Evolutionary conservation across 2,329 filamentous ascomycete species (phyloP), one percentile per base, ranked within the genome.

Genomic region (Aspergillus cejpii): DNA sequence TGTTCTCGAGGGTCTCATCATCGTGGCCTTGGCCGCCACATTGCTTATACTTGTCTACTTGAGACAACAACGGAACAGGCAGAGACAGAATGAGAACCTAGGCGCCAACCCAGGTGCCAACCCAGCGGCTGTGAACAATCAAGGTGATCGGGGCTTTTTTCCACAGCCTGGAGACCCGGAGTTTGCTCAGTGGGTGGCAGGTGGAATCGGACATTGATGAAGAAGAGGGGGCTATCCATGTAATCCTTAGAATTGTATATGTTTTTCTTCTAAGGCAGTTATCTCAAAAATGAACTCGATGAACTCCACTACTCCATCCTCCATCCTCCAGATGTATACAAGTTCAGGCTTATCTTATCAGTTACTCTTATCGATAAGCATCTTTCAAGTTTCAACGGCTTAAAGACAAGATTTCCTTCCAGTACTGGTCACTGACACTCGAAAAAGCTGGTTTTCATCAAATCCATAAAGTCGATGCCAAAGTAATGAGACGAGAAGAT

Each of bases 41-140:
- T 74, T 97, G 43, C 80, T 85, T 0, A 79, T 86, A 41, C 72
- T 97, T 24, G 76, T 97, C 12, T 94, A 89, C 66, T 91, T 92
- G 41, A 67, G 69, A 51, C 72, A 74, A 52, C 72, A 72, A 36
- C 64, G 64, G 15, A 68, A 66, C 37, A 58, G 64, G 39, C 63
- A 67, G 44, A 56, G 63, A 49, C 59, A 58, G 46, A 64, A 70
- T 42, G 57, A 62, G 41, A 59, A 63, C 46, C 54, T 45, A 14
- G 55, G 52, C 38, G 57, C 38, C 5, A 59, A 63, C 41, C 57
- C 51, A 14, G 55, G 52, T 39, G 57, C 38, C 5, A 59, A 63
- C 41, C 57, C 51, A 42, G 56, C 55, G 44, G 57, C 50, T 27
- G 47, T 50, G 41, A 52, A 41, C 26, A 52, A 56, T 40, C 53